phyloP scores from a whole-genome alignment of 805 yeast species.

The Candida germanica region DNA sequence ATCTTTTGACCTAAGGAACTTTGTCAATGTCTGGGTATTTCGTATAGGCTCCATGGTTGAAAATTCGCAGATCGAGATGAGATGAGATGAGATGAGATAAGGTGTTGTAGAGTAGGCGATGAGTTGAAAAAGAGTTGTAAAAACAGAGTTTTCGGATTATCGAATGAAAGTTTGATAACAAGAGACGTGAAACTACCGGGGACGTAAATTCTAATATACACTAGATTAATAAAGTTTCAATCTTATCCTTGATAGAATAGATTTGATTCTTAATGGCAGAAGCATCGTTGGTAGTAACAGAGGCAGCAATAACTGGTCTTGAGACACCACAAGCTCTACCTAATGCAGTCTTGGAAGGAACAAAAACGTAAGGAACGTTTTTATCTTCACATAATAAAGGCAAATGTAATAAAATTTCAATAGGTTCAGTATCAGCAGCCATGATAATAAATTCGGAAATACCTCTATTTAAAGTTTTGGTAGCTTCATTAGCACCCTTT shows the following conservation, averaged over 20 bases:
- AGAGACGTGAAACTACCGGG: no score
- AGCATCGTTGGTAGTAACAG: slow-evolving; percentile 97
- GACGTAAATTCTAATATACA: slow-evolving; percentile 8
- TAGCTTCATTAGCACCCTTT: slow-evolving; percentile 99
- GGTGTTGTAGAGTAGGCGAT: no score
- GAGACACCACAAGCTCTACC: slow-evolving; percentile 99
- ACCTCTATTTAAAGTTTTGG: slow-evolving; percentile 99
- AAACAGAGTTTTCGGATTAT: no score
- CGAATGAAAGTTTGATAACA: no score
- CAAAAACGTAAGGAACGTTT: slow-evolving; percentile 98
- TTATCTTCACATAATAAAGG: slow-evolving; percentile 98
- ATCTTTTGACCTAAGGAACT: slow-evolving; percentile 53
- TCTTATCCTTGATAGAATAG: slow-evolving; percentile 97
- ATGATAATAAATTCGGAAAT: slow-evolving; percentile 97
- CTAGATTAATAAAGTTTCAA: slow-evolving; percentile 86
- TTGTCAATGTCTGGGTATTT: slow-evolving; percentile 50
- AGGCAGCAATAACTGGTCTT: slow-evolving; percentile 98
- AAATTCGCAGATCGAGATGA: no score
- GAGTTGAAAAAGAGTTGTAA: no score
- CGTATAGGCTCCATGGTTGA: slow-evolving; percentile 15
- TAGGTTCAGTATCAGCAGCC: slow-evolving; percentile 99
- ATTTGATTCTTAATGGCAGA: slow-evolving; percentile 96
- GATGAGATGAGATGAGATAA: no score
- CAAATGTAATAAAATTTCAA: slow-evolving; percentile 94
- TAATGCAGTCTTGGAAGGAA: slow-evolving; percentile 96